Base-by-base conservation (phyloP, 2,329 filamentous ascomycete species). In the Leptosphaerulina australis region DNA sequence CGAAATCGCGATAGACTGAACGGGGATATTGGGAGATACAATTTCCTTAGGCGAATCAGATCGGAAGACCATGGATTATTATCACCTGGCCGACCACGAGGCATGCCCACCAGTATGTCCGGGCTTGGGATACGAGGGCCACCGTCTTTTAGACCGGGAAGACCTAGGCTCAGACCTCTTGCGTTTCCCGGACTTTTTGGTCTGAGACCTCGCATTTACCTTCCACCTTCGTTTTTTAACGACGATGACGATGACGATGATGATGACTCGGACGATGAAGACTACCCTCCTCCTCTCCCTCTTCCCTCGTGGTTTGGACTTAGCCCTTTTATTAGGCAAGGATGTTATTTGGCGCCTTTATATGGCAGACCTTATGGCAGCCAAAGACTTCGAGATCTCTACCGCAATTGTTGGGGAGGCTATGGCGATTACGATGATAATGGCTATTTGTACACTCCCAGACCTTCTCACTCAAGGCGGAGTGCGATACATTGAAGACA, bases 1-100 rank as follows among this genome's bases (percentile, higher is more conserved):
- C 36, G 37, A 4, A 59, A 56, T 20, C 44, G 39, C 18, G 26
- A 46, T n/a, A 35, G 49, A 14, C 22, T 46, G 12, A 29, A 38
- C 10, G 31, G 18, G 21, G 44, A 53, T 9, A 26, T 48, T 8
- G 28, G 34, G 5, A 25, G 10, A 14, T 17, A 28, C 30, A 21
- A 45, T 10, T 5, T 15, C 11, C 28, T 45, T 11, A 31, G 11
- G 26, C 26, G 8, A 6, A 7, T 28, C 26, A 18, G 18, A 26
- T 14, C 14, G 14, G n/a, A 26, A 30, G n/a, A 12, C 9, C 20
- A 30, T 18, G 26, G 15, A 17, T 11, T 10, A 14, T 8, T 10
- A 14, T 8, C 40, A 4, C 26, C 31, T 10, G 29, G 41, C 7
- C 6, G 41, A 25, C 18, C 34, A 22, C 14, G 14, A 35, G 15